phyloP scores from a whole-genome alignment of 495 filamentous ascomycete genomes.

The Trichoderma asperelloides region DNA sequence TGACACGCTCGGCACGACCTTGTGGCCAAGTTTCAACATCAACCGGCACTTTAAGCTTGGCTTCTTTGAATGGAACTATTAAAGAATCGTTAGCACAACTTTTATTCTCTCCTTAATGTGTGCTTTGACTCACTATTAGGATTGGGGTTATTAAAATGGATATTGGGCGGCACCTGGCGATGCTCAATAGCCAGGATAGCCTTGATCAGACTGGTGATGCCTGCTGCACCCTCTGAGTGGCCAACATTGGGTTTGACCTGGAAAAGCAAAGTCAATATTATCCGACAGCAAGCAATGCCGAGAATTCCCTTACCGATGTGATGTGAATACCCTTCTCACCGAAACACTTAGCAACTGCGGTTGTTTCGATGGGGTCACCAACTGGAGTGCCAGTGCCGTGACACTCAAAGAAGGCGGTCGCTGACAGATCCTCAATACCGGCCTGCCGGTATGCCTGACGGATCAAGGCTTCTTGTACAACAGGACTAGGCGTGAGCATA shows the following conservation, averaged over 20 bases:
- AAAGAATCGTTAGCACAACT: neutral
- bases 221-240: constrained; percentile 40
- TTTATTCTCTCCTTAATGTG: neutral
- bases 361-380: neutral
- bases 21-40: constrained; percentile 16
- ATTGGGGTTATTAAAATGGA: constrained; percentile 22
- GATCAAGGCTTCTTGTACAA: constrained; percentile 41
- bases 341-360: constrained; percentile 25
- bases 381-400: neutral
- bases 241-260: constrained; percentile 47
- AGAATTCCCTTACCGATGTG: too few species aligned
- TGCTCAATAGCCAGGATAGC: constrained; percentile 38
- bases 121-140: constrained; percentile 19
- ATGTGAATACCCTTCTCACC: constrained; percentile 30
- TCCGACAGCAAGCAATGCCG: too few species aligned
- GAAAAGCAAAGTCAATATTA: too few species aligned
- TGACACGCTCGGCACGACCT: constrained; percentile 19
- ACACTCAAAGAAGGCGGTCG: constrained; percentile 28
- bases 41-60: constrained; percentile 18
- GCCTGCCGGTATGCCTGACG: constrained; percentile 31
- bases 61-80: constrained; percentile 18
- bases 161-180: constrained; percentile 27
- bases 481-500: constrained; percentile 36
- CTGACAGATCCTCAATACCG: constrained; percentile 20
- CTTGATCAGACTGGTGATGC: constrained; percentile 42